These are phyloP conservation scores for Rhodamnia argentea DNA, from an alignment of 345 rosid species.

Conservation along the genomic window DNA sequence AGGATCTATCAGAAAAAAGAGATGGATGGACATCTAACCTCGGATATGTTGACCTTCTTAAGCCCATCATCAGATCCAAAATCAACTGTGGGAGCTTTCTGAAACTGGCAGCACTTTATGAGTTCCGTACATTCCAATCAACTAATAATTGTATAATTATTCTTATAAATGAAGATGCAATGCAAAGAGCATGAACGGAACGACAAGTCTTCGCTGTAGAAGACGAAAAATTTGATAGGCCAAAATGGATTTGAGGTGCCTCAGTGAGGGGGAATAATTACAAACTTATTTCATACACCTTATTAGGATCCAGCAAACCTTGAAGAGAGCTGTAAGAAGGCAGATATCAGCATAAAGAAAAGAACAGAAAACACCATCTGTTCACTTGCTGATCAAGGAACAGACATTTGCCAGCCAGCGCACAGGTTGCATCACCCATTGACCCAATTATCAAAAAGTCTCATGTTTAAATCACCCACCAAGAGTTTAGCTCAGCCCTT, in stretches of 20 bases:
- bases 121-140: background rate
- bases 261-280: background rate
- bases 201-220: background rate
- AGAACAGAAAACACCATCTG: background rate
- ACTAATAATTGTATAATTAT: background rate
- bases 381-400: background rate
- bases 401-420: background rate
- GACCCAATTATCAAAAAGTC: background rate
- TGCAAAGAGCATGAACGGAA: background rate
- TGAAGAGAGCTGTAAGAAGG: background rate
- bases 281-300: background rate
- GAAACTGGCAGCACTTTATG: slow-evolving; percentile 27
- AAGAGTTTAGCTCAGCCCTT: background rate
- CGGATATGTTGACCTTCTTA: slow-evolving; percentile 45
- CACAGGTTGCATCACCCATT: background rate
- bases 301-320: background rate
- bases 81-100: slow-evolving; percentile 39
- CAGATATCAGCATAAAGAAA: background rate
- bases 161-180: background rate
- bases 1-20: background rate
- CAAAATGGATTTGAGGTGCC: background rate
- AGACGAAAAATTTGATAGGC: background rate
- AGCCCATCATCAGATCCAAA: slow-evolving; percentile 62
- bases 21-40: slow-evolving; percentile 44
- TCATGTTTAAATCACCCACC: background rate